Conservation (phyloP, 1,284 basidiomycete genomes). For the Boletus smithii region DNA sequence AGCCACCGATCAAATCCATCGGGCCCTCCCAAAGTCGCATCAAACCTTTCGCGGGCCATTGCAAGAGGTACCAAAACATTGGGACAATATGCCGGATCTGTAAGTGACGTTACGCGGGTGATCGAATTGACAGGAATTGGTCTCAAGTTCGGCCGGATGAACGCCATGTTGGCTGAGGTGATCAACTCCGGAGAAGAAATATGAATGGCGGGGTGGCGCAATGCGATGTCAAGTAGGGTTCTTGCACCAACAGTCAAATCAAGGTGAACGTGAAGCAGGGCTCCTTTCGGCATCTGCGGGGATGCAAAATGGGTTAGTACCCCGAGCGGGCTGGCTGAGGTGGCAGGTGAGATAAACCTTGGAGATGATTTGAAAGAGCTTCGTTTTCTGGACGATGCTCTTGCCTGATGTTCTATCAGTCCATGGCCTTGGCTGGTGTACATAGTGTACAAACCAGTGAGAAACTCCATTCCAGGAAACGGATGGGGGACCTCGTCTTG, state of each 20-base stretch:
- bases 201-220: constrained; percentile 56
- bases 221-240: constrained; percentile 49
- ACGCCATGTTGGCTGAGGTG: constrained; percentile 32
- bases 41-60: constrained; percentile 53
- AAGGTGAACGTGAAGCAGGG: constrained; percentile 65
- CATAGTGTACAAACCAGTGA: constrained; percentile 47
- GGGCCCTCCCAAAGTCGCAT: constrained; percentile 49
- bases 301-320: constrained; percentile 2
- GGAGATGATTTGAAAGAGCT: constrained; percentile 55
- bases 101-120: constrained; percentile 38
- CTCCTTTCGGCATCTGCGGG: constrained; percentile 72
- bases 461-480: constrained; percentile 75
- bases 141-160: constrained; percentile 49
- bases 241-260: constrained; percentile 62
- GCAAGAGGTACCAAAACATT: constrained; percentile 53
- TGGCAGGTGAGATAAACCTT: constrained; percentile 40
- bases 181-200: constrained; percentile 41
- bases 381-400: constrained; percentile 52
- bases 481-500: constrained; percentile 54
- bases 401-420: constrained; percentile 40
- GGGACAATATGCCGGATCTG: constrained; percentile 42
- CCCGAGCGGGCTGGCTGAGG: not conserved
- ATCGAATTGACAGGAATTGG: constrained; percentile 40
- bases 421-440: not conserved
- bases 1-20: constrained; percentile 69